Base-by-base conservation (phyloP, 1,139 yeast species). In the Hyphopichia burtonii region DNA sequence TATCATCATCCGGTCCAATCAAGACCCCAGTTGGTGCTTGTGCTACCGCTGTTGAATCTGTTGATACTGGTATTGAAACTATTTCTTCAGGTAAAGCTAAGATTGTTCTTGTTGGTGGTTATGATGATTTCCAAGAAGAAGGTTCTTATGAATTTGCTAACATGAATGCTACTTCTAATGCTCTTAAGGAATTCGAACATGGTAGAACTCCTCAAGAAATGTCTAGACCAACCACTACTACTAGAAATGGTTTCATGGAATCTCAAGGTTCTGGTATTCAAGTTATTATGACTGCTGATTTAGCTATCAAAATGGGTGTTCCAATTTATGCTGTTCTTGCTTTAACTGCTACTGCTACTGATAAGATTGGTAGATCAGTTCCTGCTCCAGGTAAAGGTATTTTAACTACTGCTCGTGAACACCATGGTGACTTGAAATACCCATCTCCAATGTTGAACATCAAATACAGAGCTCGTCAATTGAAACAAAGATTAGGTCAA, bases 371-470 rank as follows among this genome's bases (percentile, higher is more conserved):
- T 63, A 86, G 97, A 74, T 91, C 98, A 42, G 94, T 93, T 55
- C 99, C 99, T 54, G 99, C 99, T 63, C 99, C 99, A 71, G 99
- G 99, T 68, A 90, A 91, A 76, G 99, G 99, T 84, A 86, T 93
- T 56, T 80, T 93, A 76, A 93, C 99, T 50, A 88, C 96, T 58
- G 99, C 99, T 45, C 86, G 96, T 64, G 99, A 93, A 73, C 82
- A 85, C 61, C 91, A 84, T 56, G 90, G 91, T 55, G 80, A 79
- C 58, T 77, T 86, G 76, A 86, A 87, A 71, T 86, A 79, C 76
- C 83, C 88, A 58, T 74, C 91, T 51, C 84, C 93, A 50, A 72
- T 86, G 71, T 74, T 93, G 74, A 88, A 90, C 70, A 83, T 93
- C 69, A 85, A 86, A 67, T 93, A 93, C 83, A 88, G 99, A 75